Evolutionary conservation across 1,284 basidiomycete species (phyloP).

Genomic region (Gymnopus androsaceus): DNA sequence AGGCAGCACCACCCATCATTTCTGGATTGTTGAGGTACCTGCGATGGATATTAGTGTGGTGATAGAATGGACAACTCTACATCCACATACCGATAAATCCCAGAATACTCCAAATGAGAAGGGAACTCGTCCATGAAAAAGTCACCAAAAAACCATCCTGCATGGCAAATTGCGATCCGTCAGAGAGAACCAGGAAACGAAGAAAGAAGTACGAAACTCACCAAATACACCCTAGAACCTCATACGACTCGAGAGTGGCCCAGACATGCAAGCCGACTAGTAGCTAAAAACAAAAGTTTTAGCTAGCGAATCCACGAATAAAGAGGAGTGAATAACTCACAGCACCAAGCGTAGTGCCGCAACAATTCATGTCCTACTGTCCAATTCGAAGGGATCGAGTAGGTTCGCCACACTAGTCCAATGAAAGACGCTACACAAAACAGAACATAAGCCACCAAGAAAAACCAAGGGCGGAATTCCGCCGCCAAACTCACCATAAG

Average conservation of each 20-base stretch:
- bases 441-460: conserved; percentile 10
- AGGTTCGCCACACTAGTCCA: conserved; percentile 86
- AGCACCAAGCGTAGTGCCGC: conserved; percentile 81
- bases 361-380: conserved; percentile 87
- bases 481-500: conserved; percentile 70
- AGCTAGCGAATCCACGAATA: not conserved
- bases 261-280: conserved; percentile 89
- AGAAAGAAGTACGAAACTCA: conserved; percentile 30
- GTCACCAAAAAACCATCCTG: conserved; percentile 98
- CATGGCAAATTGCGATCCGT: not conserved
- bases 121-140: conserved; percentile 97
- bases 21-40: conserved; percentile 96
- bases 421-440: conserved; percentile 71
- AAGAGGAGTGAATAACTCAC: conserved; percentile 52
- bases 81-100: conserved; percentile 79
- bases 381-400: conserved; percentile 81
- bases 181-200: not conserved
- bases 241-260: conserved; percentile 88
- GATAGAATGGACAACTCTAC: not conserved
- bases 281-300: conserved; percentile 48
- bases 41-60: not conserved
- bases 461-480: not conserved
- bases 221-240: conserved; percentile 93
- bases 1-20: conserved; percentile 92
- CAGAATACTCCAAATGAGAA: conserved; percentile 89